Base-by-base conservation (phyloP, 1,284 basidiomycete genomes). In the Afroboletus lepidellus region DNA sequence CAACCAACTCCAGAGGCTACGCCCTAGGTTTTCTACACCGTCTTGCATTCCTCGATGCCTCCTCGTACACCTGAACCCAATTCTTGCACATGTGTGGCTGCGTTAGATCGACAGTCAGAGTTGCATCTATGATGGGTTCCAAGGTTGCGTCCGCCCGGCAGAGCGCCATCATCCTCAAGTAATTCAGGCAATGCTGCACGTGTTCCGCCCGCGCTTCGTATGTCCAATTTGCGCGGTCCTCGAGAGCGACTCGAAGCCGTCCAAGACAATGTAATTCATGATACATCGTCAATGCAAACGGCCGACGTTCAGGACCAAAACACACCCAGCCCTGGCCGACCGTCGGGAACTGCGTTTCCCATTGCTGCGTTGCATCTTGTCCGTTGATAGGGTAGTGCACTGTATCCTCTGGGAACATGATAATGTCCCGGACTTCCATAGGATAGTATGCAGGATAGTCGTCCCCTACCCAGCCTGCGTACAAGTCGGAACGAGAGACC, bases 81-180 rank as follows among this genome's bases (percentile, higher is more conserved):
- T 81, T 76, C 43, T 67, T 65, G 54, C 79, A 81, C 30, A 74
- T 60, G 56, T 78, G 77, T 16, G 72, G 73, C 60, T 62, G 54
- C 72, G 61, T 46, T 72, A 68, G 43, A 60, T 63, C 43, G 68
- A 67, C 61, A 15, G 54, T 67, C 48, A 77, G 74, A 58, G 75
- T 72, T n/a, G 68, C 59, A 50, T 61, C 43, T 24, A 65, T 32
- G 18, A 66, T 65, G 0, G 60, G 57, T 36, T 74, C 74, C 15
- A 74, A 55, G 5, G 64, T 66, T 15, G 63, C 58, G 46, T 73
- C 71, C 8, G 74, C 67, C 12, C 62, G 54, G 41, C 74, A 75
- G 8, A 75, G 61, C 2, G 63, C 48, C 56, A 56, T 61, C 55
- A 66, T 62, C 8, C 69, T 60, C 38, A 75, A 51, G 55, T 74